Base-by-base conservation (phyloP, 805 yeast species). In the Cyberlindnera suaveolens region DNA sequence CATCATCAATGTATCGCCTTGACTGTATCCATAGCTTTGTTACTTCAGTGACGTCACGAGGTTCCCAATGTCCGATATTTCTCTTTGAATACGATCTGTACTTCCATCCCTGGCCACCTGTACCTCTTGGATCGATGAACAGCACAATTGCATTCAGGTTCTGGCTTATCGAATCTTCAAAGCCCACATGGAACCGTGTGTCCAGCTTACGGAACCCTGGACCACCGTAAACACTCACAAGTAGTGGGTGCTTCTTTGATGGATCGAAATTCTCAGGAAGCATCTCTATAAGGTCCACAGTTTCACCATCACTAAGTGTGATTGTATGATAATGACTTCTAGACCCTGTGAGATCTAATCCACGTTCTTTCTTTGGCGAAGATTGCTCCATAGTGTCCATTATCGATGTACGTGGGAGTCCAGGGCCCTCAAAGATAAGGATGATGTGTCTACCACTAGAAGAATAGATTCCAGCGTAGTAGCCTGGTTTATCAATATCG, bases 41-140 rank as follows among this genome's bases (percentile, higher is more conserved):
- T 0, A 78, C 72, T 4, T 66, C 67, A 0, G 74, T 69, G 13
- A 85, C 64, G 59, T 85, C 95, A 38, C 82, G 64, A 7, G 90
- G 84, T 57, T 85, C 95, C 83, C 85, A 83, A 49, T 74, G 71
- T 1, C 95, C 95, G 40, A 85, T 67, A 17, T 72, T 67, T 6
- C 68, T 63, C 16, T 61, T 71, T 0, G 85, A 85, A 67, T 69
- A 79, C 3, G 80, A 65, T 56, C 71, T 73, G 51, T 72, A 76
- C 19, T 62, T 63, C 91, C 93, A 84, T 4, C 85, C 87, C 54
- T 78, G 77, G 5, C 81, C 83, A n/a, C 85, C 88, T 0, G 93
- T 83, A 3, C 95, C 93, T 58, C 93, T 68, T 15, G 95, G 93
- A 52, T 85, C 95, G 36, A 85, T 75, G 36, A 77, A 71, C 40